A percentile compares a stretch with the other conserved stretches of the same genome.
phyloP scores from a whole-genome alignment of 768 basidiomycete genomes.

The Leccinum truebloodii region DNA sequence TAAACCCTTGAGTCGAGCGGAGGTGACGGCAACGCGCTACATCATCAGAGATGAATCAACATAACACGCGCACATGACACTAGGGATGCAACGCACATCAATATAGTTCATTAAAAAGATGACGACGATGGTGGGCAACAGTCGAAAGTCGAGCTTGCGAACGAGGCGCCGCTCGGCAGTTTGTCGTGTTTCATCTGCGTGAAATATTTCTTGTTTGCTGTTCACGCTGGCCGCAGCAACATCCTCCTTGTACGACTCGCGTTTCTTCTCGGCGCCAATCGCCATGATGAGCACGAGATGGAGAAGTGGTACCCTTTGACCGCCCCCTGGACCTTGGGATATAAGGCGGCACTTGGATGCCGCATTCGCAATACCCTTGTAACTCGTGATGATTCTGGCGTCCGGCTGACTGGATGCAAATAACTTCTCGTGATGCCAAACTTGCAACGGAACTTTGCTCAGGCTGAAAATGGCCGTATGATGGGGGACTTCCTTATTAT shows the following conservation, averaged over 20 bases:
- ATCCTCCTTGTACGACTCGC: constrained; percentile 8
- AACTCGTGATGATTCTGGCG: constrained; percentile 1
- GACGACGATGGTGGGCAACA: constrained; percentile 30
- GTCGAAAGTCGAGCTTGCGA: constrained; percentile 29
- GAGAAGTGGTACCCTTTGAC: neutral
- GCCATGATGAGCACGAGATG: constrained; percentile 15
- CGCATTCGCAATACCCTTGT: neutral
- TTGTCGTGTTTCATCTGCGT: constrained; percentile 9
- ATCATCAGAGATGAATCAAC: neutral
- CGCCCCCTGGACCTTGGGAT: neutral
- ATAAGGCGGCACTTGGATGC: neutral
- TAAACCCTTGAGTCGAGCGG: constrained; percentile 42
- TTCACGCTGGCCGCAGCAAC: neutral
- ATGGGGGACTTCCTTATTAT: neutral
- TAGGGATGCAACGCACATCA: constrained; percentile 13
- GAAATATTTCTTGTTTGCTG: neutral
- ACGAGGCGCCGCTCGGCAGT: constrained; percentile 23
- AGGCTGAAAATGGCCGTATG: neutral
- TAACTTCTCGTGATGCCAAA: neutral
- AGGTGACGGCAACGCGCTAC: constrained; percentile 40
- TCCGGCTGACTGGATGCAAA: neutral
- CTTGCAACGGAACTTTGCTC: neutral
- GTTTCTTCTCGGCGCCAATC: constrained; percentile 17
- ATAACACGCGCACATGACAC: neutral
- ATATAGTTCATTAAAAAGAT: constrained; percentile 32